Evolutionary conservation across 169 alveolate species (phyloP), one percentile per base, ranked within the genome.

Genomic region (Eimeria acervulina): DNA sequence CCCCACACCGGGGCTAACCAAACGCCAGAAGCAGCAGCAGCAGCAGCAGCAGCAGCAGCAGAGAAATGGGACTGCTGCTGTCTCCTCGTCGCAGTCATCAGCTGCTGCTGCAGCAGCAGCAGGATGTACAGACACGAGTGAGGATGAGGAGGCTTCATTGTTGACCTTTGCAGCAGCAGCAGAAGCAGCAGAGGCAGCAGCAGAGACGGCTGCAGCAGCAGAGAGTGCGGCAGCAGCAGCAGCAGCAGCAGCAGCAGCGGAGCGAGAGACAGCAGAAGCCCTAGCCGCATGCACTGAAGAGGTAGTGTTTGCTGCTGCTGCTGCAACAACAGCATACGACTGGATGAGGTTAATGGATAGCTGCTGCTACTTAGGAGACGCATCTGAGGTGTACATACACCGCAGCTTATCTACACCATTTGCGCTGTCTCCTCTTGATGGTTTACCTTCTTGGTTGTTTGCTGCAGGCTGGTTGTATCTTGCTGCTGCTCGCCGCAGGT

Each of bases 31-130:
- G 66, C 68, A 7, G 90, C 68, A 80, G 90, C 68, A 80, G 90
- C 90, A 80, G 68, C 90, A 44, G 66, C 90, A 38, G 2, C 90
- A 40, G 90, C 90, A 80, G 68, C 66, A 38, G 89, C 66, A 80
- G 68, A 21, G 12, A 1, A 23, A 7, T 23, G 38, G 51, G 31
- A 31, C 1, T 26, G 52, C 26, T 13, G 51, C 85, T 74, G 85
- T 21, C 55, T 74, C 31, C 17, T 19, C 12, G 31, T 12, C 28
- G 52, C 42, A 76, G 51, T 21, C 55, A 33, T 8, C 40, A 26
- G 87, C 87, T 8, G 55, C 19, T 21, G 47, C 42, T 26, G 36
- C 89, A 80, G 89, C 89, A 80, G 89, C 89, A 80, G 89, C 89
- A 80, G 89, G 44, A 12, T 19, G 44, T 23, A 13, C 59, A 42